Conservation (phyloP, 208 protist genomes). For the Trichomonas tenax region DNA sequence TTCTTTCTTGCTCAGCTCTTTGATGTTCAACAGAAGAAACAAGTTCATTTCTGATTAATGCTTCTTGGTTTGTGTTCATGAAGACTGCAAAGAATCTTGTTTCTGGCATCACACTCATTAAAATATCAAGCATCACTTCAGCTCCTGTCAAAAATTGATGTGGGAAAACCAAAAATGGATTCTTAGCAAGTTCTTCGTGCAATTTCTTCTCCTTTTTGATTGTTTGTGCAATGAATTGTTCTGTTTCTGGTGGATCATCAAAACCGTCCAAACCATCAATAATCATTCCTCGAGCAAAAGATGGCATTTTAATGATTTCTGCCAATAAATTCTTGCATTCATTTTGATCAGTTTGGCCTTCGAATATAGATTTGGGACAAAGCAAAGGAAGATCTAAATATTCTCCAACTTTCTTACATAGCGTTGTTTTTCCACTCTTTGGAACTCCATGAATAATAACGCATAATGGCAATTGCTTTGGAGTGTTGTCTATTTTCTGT, state of each 20-base stretch:
- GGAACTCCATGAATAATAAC: background rate
- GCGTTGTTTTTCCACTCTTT: background rate
- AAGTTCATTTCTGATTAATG: background rate
- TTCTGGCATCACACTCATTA: background rate
- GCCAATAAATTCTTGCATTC: background rate
- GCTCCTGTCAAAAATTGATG: background rate
- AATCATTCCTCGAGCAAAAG: background rate
- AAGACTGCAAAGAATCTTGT: background rate
- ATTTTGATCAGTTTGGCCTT: background rate
- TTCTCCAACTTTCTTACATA: background rate
- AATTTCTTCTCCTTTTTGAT: background rate
- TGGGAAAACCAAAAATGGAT: background rate
- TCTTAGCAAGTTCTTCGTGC: background rate
- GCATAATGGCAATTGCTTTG: background rate
- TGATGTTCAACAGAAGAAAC: background rate
- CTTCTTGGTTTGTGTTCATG: background rate
- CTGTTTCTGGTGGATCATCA: background rate
- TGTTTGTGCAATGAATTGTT: background rate
- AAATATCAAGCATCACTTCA: background rate
- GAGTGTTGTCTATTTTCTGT: background rate
- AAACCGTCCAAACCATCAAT: background rate
- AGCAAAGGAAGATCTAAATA: background rate
- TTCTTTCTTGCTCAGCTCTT: background rate
- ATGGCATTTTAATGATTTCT: background rate
- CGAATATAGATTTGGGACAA: background rate